Evolutionary conservation across 495 filamentous ascomycete species (phyloP), one percentile per base, ranked within the genome.

Genomic region (Neurospora pannonica): DNA sequence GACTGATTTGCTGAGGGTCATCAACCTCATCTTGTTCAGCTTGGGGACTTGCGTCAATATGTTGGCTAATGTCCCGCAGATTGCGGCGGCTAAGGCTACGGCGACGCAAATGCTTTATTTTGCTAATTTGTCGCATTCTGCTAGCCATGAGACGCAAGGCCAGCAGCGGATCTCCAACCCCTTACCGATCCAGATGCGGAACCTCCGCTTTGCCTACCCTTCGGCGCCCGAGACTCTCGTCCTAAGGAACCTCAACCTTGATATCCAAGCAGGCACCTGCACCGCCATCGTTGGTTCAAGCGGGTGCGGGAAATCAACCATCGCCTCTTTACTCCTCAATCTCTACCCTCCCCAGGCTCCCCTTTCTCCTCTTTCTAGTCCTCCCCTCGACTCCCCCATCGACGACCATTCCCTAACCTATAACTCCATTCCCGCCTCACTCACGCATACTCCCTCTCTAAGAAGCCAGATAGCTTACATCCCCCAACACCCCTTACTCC

Each of bases 291-390:
- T 96, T 19, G 94, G 94, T 15, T 81, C 88, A 5, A 97, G 94
- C 0, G 97, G 97, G 0, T 92, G 89, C 34, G 95, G 96, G 0
- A 99, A 99, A 84, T 94, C 91, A 17, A 98, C 97, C 1, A 88
- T 98, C 54, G 88, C 90, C 1, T 90, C 90, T 0, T 83, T 99
- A 0, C 86, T 98, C 0, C 82, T 96, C 1, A 78, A 80, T 24
- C 72, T 81, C 1, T 80, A 86, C 74, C n/a, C n/a, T n/a, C n/a
- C n/a, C n/a, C n/a, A n/a, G n/a, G n/a, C n/a, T n/a, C n/a, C n/a
- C n/a, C n/a, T n/a, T n/a, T n/a, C n/a, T n/a, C n/a, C n/a, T n/a
- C n/a, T n/a, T n/a, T n/a, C n/a, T n/a, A n/a, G n/a, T n/a, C n/a
- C n/a, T n/a, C n/a, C n/a, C n/a, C n/a, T n/a, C n/a, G n/a, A n/a